phyloP scores from a whole-genome alignment of 352 stramenopile species.

The Phytophthora podocarpi region DNA sequence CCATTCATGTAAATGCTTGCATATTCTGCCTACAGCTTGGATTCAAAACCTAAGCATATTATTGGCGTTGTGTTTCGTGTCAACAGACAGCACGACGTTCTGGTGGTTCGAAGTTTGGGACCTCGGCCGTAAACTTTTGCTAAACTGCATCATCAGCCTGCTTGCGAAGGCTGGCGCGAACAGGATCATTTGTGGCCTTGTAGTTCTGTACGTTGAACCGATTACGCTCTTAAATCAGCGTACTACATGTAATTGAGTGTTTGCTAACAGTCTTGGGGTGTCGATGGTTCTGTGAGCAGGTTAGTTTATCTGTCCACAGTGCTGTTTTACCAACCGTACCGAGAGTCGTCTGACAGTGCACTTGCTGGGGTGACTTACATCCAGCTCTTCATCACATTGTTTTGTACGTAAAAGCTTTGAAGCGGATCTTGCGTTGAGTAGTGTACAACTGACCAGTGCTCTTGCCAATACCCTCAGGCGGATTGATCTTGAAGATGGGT shows the following conservation, averaged over 20 bases:
- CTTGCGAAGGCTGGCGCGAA: conserved; percentile 69
- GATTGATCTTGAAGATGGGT: conserved; percentile 74
- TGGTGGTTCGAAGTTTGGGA: conserved; percentile 87
- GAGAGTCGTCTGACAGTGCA: conserved; percentile 62
- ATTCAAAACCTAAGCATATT: no score
- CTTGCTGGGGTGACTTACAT: conserved; percentile 72
- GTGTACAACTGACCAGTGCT: neutral
- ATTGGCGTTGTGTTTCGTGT: no score
- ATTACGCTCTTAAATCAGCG: no score
- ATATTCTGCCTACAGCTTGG: no score
- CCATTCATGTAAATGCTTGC: conserved; percentile 55
- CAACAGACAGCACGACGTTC: conserved; percentile 56
- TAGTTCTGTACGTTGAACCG: conserved; percentile 67
- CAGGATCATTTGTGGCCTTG: conserved; percentile 69
- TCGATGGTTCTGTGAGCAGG: conserved; percentile 25
- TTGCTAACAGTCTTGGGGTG: neutral
- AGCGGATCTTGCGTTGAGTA: no score
- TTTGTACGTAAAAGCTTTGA: conserved; percentile 48
- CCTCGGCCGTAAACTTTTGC: conserved; percentile 67
- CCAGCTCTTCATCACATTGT: conserved; percentile 80
- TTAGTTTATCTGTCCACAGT: conserved; percentile 79
- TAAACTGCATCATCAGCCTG: conserved; percentile 72
- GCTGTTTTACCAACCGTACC: conserved; percentile 76
- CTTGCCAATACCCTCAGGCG: conserved; percentile 36
- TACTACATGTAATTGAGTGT: no score